phyloP scores from a whole-genome alignment of 495 filamentous ascomycete species.

The Penicillium maclennaniae region DNA sequence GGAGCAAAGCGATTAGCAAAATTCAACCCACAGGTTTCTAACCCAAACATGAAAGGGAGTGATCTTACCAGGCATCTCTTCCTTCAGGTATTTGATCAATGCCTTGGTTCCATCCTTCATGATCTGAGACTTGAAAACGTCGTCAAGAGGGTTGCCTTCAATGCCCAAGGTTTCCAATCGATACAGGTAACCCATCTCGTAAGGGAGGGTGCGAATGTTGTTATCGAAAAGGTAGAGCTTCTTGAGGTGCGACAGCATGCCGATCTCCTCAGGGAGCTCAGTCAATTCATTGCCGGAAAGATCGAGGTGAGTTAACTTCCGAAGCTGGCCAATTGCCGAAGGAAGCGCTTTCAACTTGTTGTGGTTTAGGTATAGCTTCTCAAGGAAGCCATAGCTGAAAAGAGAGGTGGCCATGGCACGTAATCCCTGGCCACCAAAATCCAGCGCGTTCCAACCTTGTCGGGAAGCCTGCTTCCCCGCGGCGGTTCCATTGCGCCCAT shows the following conservation, averaged over 20 bases:
- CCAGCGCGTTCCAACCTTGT: slow-evolving; percentile 86
- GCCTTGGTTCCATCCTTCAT: slow-evolving; percentile 82
- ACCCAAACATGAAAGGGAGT: neutral
- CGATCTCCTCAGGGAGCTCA: slow-evolving; percentile 84
- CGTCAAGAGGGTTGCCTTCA: slow-evolving; percentile 82
- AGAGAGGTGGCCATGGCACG: slow-evolving; percentile 71
- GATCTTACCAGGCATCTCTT: slow-evolving; percentile 73
- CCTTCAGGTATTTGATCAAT: slow-evolving; percentile 75
- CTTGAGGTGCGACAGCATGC: slow-evolving; percentile 88
- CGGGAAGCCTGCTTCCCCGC: slow-evolving; percentile 56
- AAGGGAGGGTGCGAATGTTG: slow-evolving; percentile 72
- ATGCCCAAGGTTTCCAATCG: slow-evolving; percentile 84
- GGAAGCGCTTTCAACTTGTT: slow-evolving; percentile 82
- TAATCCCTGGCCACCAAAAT: slow-evolving; percentile 90
- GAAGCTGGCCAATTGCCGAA: slow-evolving; percentile 70
- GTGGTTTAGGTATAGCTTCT: slow-evolving; percentile 84
- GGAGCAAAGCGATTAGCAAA: slow-evolving; percentile 4
- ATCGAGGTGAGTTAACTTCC: slow-evolving; percentile 75
- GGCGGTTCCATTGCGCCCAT: slow-evolving; percentile 58
- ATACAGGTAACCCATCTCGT: slow-evolving; percentile 82
- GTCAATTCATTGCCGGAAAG: slow-evolving; percentile 81
- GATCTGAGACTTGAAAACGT: slow-evolving; percentile 67
- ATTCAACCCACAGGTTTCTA: neutral
- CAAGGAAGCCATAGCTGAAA: slow-evolving; percentile 82
- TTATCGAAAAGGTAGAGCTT: slow-evolving; percentile 85